A percentile compares a stretch with the other conserved stretches of the same genome.
Conservation (phyloP, 352 stramenopile genomes). For the Blastocystis sp. region DNA sequence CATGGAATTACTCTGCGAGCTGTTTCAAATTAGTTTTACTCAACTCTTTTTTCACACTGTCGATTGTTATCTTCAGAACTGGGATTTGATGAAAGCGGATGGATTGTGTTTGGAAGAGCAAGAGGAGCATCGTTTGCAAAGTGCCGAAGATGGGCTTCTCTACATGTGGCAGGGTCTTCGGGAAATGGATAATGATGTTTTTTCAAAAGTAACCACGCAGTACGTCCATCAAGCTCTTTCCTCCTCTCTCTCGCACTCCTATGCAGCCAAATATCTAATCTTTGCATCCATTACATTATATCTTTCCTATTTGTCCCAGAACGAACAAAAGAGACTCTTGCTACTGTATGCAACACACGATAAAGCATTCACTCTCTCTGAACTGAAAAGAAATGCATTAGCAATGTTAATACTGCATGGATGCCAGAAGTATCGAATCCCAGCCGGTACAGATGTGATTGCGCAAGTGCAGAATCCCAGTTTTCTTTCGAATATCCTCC, state of each 20-base stretch:
- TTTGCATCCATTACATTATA: not conserved
- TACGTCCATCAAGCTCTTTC: not conserved
- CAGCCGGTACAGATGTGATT: slow-evolving; percentile 8
- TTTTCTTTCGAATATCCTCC: not conserved
- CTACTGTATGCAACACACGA: not conserved
- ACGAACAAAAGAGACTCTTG: not conserved
- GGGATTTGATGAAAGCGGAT: not conserved
- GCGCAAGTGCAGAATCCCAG: not conserved
- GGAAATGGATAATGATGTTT: not conserved
- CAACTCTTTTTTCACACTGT: not conserved
- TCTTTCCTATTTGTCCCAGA: not conserved
- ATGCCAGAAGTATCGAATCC: slow-evolving; percentile 7
- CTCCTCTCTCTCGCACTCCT: not conserved
- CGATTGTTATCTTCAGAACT: not conserved
- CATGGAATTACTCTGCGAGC: not conserved
- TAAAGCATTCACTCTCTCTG: not conserved
- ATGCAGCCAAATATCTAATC: not conserved
- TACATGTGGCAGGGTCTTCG: not conserved
- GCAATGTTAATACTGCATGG: not conserved
- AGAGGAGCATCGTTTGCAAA: not conserved
- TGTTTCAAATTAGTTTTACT: not conserved
- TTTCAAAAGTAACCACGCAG: not conserved
- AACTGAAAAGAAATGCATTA: not conserved
- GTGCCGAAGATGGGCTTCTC: not conserved
- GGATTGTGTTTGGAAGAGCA: not conserved